Evolutionary conservation across 2,329 filamentous ascomycete species (phyloP).

Genomic region (Diplocarpon mali): DNA sequence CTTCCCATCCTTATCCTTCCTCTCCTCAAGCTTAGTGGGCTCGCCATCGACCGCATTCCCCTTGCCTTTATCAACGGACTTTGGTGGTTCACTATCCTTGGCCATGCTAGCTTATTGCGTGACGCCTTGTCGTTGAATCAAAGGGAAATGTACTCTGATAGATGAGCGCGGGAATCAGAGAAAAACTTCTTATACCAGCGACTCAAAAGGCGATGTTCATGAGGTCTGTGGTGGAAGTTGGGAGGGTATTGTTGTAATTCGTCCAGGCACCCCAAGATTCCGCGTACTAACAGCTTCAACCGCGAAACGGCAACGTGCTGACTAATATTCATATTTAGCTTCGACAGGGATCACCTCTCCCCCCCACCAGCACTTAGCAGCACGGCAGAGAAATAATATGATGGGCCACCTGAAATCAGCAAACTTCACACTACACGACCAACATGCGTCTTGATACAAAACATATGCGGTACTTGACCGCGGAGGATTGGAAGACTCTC

Average conservation of each 20-base stretch:
- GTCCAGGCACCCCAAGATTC: conserved; percentile 24
- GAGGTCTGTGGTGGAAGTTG: conserved; percentile 20
- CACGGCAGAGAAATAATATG: conserved; percentile 18
- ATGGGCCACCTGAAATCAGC: conserved; percentile 1
- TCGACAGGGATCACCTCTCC: conserved; percentile 12
- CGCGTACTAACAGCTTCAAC: conserved; percentile 22
- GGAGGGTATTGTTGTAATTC: conserved; percentile 13
- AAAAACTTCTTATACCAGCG: conserved; percentile 1
- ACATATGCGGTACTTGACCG: conserved; percentile 80
- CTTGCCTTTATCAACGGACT: conserved; percentile 88
- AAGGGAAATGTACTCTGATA: not conserved
- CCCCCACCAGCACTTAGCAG: not conserved
- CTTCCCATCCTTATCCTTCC: conserved; percentile 60
- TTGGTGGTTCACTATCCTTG: conserved; percentile 81
- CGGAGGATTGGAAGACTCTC: conserved; percentile 92
- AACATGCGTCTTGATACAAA: conserved; percentile 92
- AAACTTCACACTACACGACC: conserved; percentile 7
- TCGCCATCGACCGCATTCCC: conserved; percentile 68
- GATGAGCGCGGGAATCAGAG: not conserved
- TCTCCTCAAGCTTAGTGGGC: conserved; percentile 48
- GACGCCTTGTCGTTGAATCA: conserved; percentile 1
- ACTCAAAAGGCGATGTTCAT: conserved; percentile 18
- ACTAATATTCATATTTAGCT: conserved; percentile 17
- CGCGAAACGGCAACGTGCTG: conserved; percentile 10
- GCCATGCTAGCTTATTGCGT: conserved; percentile 50